Conservation (phyloP, 768 basidiomycete species). For the Lactifluus echinatus region DNA sequence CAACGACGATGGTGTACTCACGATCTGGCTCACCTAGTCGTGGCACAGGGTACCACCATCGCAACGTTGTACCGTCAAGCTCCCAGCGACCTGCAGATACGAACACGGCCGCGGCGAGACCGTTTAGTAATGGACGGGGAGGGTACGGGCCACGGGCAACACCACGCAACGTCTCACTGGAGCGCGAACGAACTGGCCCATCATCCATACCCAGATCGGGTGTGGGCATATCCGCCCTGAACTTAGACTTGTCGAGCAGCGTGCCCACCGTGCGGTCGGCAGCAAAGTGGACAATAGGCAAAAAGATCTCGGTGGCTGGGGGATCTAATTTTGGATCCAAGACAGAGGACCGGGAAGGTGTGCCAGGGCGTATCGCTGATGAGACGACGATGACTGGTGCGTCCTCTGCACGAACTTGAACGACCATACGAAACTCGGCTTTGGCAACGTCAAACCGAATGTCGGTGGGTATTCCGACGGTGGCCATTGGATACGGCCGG, state of each 20-base stretch:
- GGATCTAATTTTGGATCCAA: conserved; percentile 29
- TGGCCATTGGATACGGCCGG: conserved; percentile 71
- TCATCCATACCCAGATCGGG: conserved; percentile 4
- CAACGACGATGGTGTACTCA: conserved; percentile 28
- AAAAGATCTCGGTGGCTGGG: conserved; percentile 76
- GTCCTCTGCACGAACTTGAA: conserved; percentile 57
- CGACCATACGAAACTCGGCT: conserved; percentile 59
- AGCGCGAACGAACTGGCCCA: conserved; percentile 2
- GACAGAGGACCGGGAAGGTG: conserved; percentile 17
- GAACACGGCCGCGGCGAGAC: conserved; percentile 41
- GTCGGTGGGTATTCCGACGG: conserved; percentile 57
- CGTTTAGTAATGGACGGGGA: conserved; percentile 33
- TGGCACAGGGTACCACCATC: conserved; percentile 33
- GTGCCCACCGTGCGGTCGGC: conserved; percentile 29
- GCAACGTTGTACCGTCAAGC: conserved; percentile 40
- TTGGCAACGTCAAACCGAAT: conserved; percentile 71
- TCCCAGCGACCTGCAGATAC: conserved; percentile 41
- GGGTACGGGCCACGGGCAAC: conserved; percentile 11
- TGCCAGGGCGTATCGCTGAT: conserved; percentile 10
- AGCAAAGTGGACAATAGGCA: conserved; percentile 88
- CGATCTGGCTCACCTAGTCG: conserved; percentile 23
- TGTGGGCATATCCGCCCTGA: conserved; percentile 9
- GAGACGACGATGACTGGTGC: conserved; percentile 23
- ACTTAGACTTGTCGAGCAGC: conserved; percentile 1
- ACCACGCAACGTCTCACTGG: conserved; percentile 19